Evolutionary conservation across 805 yeast species (phyloP).

Genomic region (Barnettozyma populi): DNA sequence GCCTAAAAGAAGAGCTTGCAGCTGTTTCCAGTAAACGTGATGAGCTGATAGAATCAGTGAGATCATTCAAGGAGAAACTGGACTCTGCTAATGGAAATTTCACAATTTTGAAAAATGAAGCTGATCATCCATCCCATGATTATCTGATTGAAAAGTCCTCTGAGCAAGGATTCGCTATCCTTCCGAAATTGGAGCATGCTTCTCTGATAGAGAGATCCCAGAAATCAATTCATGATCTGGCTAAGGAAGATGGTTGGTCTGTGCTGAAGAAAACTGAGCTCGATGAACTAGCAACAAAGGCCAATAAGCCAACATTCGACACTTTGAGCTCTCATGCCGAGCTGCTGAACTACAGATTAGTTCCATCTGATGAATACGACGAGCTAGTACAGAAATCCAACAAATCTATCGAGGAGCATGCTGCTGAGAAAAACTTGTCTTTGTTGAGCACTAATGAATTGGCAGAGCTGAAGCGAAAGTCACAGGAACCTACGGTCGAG

Average conservation of each 20-base stretch:
- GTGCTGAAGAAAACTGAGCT: constrained; percentile 13
- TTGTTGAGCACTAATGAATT: constrained; percentile 9
- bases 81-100: constrained; percentile 12
- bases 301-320: constrained; percentile 22
- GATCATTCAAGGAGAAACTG: constrained; percentile 5
- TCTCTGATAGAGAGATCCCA: constrained; percentile 16
- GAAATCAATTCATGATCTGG: constrained; percentile 19
- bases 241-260: constrained; percentile 13
- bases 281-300: constrained; percentile 12
- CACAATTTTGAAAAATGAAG: constrained; percentile 8
- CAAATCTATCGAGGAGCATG: constrained; percentile 16
- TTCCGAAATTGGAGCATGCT: constrained; percentile 22
- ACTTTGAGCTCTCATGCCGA: constrained; percentile 13
- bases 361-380: constrained; percentile 18
- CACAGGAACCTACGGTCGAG: constrained; percentile 14
- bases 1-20: constrained; percentile 9
- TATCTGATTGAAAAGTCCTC: constrained; percentile 26
- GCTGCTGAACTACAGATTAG: constrained; percentile 12
- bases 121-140: constrained; percentile 30
- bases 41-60: neutral
- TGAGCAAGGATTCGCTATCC: constrained; percentile 24
- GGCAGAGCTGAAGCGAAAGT: constrained; percentile 13
- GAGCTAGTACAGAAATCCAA: constrained; percentile 10
- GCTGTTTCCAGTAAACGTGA: neutral
- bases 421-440: constrained; percentile 10